phyloP scores from a whole-genome alignment of 169 alveolate species.

The Babesia caballi region DNA sequence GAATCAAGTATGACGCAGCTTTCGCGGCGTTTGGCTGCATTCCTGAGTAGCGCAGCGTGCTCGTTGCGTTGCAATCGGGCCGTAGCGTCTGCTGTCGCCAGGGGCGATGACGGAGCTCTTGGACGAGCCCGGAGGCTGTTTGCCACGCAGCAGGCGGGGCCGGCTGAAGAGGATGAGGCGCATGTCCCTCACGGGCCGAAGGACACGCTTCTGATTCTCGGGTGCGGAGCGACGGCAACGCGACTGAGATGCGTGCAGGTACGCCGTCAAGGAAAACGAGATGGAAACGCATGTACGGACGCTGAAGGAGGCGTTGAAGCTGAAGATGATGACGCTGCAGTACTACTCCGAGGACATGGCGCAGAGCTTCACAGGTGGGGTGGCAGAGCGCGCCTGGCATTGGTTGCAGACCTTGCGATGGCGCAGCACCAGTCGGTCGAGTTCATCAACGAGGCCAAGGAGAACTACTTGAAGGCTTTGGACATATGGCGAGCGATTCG shows the following conservation, averaged over 20 bases:
- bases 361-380: constrained; percentile 40
- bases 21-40: no score
- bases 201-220: constrained; percentile 50
- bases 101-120: no score
- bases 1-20: no score
- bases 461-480: constrained; percentile 39
- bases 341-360: constrained; percentile 58
- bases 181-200: constrained; percentile 49
- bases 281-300: constrained; percentile 26
- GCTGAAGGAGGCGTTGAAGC: constrained; percentile 53
- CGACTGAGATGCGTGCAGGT: background rate
- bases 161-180: background rate
- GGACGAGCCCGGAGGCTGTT: background rate
- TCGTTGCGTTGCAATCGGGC: no score
- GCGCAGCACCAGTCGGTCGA: constrained; percentile 58
- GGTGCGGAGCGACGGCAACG: background rate
- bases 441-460: constrained; percentile 54
- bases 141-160: background rate
- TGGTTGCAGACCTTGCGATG: constrained; percentile 49
- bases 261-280: constrained; percentile 41
- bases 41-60: no score
- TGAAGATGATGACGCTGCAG: constrained; percentile 46
- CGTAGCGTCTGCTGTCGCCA: no score
- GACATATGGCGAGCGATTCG: constrained; percentile 33
- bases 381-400: background rate